Evolutionary conservation across 345 rosid genomes (phyloP).

Genomic region (Dimocarpus longan): DNA sequence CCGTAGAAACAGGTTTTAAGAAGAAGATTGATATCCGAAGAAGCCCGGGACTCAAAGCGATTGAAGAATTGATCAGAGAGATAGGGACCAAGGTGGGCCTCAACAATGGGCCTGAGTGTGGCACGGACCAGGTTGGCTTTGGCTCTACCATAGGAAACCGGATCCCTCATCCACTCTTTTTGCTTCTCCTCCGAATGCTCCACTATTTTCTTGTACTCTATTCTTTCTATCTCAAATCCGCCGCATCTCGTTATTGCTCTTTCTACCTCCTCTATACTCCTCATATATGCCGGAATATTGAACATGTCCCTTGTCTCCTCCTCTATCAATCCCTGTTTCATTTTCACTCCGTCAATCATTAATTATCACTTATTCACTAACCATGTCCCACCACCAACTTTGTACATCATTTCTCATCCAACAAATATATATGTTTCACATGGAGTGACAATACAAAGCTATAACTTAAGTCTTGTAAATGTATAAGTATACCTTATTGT

Average conservation of each 20-base stretch:
- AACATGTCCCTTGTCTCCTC: conserved; percentile 59
- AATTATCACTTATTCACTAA: background rate
- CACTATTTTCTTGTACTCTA: conserved; percentile 46
- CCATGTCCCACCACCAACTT: no score
- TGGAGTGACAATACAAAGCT: no score
- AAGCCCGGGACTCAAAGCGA: conserved; percentile 43
- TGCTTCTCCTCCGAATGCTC: conserved; percentile 54
- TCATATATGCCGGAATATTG: conserved; percentile 67
- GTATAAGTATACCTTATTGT: no score
- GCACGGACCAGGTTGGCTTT: conserved; percentile 59
- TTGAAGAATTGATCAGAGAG: conserved; percentile 48
- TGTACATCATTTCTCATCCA: no score
- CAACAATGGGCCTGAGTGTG: conserved; percentile 49
- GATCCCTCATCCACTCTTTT: conserved; percentile 53
- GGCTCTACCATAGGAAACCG: conserved; percentile 53
- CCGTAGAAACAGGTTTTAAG: conserved; percentile 53
- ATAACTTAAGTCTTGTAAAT: no score
- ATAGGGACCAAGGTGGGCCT: conserved; percentile 52
- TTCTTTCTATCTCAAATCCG: conserved; percentile 52
- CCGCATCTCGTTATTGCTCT: conserved; percentile 44
- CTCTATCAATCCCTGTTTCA: conserved; percentile 47
- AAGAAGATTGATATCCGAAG: conserved; percentile 46
- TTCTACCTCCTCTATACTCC: conserved; percentile 59
- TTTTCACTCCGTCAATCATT: background rate
- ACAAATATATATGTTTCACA: no score